Evolutionary conservation across 495 filamentous ascomycete genomes (phyloP).

Genomic region (Lindgomyces ingoldianus): DNA sequence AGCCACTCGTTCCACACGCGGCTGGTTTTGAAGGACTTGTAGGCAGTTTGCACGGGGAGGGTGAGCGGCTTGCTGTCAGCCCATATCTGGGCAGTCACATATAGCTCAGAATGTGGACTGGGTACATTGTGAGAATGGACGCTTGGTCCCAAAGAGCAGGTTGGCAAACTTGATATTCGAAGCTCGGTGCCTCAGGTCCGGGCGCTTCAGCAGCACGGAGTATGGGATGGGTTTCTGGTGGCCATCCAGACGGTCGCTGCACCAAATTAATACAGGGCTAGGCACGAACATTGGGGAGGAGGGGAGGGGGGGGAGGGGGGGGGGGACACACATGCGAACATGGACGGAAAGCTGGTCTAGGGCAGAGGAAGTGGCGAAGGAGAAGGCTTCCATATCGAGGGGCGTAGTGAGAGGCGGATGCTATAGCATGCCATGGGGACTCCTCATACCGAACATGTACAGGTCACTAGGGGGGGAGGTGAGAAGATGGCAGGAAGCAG

Average conservation of each 20-base stretch:
- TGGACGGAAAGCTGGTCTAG: slow-evolving; percentile 70
- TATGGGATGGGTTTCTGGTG: slow-evolving; percentile 74
- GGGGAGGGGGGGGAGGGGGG: neutral
- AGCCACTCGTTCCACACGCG: slow-evolving; percentile 97
- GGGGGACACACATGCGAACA: slow-evolving; percentile 66
- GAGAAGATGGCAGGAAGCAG: neutral
- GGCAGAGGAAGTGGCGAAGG: slow-evolving; percentile 82
- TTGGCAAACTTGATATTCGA: slow-evolving; percentile 63
- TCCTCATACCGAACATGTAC: neutral
- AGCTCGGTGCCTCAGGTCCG: slow-evolving; percentile 80
- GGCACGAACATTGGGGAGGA: neutral
- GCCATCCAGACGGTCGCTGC: slow-evolving; percentile 78
- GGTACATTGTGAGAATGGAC: neutral
- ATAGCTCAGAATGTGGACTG: slow-evolving; percentile 75
- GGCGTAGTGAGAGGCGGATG: neutral
- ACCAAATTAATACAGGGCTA: slow-evolving; percentile 16
- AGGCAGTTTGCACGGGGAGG: slow-evolving; percentile 86
- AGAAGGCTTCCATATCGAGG: slow-evolving; percentile 81
- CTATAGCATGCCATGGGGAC: slow-evolving; percentile 18
- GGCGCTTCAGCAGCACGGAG: slow-evolving; percentile 72
- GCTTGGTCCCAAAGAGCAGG: neutral
- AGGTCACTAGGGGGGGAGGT: neutral
- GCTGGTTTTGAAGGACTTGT: slow-evolving; percentile 78
- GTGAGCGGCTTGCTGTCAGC: slow-evolving; percentile 93
- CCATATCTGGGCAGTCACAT: slow-evolving; percentile 89